Evolutionary conservation across 257 asterid genomes (phyloP).

Genomic region (Lycium ferocissimum): DNA sequence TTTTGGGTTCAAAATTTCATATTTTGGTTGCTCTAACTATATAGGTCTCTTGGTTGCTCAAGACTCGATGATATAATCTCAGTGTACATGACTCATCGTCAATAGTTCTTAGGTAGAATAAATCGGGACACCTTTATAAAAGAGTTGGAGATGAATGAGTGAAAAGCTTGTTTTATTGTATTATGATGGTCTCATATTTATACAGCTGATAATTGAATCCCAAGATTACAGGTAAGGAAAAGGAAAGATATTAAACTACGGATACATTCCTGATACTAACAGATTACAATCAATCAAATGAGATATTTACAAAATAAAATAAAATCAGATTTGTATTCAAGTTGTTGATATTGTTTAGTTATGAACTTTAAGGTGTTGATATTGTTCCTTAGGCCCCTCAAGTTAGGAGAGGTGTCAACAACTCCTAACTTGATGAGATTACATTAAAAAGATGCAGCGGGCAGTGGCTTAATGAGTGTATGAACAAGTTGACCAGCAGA

Average conservation of each 20-base stretch:
- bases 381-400: background rate
- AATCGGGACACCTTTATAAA: no score
- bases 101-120: no score
- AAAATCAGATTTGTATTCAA: background rate
- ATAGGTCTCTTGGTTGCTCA: no score
- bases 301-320: no score
- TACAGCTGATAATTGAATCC: background rate
- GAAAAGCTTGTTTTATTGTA: background rate
- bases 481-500: background rate
- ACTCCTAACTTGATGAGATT: background rate
- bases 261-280: background rate
- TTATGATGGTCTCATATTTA: background rate
- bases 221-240: background rate
- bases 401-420: background rate
- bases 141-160: background rate
- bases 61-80: no score
- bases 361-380: no score
- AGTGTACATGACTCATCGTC: no score
- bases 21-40: no score
- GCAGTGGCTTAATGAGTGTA: background rate
- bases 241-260: background rate
- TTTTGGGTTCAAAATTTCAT: no score
- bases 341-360: background rate
- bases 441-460: background rate
- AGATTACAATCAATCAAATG: background rate